These are phyloP conservation scores for Astrothelium subdiscretum DNA, from an alignment of 495 filamentous ascomycete species.

Conservation along the genomic window DNA sequence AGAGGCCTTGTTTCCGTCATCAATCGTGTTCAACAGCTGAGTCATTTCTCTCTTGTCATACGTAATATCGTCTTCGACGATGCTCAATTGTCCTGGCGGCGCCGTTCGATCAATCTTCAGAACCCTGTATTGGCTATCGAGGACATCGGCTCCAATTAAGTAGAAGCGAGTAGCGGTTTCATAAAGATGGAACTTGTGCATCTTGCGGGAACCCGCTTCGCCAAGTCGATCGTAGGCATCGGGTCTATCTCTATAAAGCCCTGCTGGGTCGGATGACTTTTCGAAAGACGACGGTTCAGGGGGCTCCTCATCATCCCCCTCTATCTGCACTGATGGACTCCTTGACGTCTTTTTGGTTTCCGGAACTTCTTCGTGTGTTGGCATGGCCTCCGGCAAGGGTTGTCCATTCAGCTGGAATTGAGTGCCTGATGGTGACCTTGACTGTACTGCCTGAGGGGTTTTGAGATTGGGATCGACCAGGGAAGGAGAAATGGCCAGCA, in stretches of 20 bases:
- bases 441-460: neutral
- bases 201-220: constrained; percentile 63
- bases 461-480: neutral
- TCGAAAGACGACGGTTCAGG: constrained; percentile 52
- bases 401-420: neutral
- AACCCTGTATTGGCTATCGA: constrained; percentile 78
- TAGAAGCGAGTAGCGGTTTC: constrained; percentile 89
- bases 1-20: constrained; percentile 84
- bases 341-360: constrained; percentile 19
- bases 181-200: constrained; percentile 93
- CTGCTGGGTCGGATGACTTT: constrained; percentile 45
- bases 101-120: constrained; percentile 88
- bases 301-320: constrained; percentile 20
- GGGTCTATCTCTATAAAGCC: constrained; percentile 31
- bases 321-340: constrained; percentile 13
- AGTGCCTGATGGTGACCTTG: neutral
- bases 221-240: constrained; percentile 44
- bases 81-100: constrained; percentile 65
- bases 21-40: constrained; percentile 82
- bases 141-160: constrained; percentile 80
- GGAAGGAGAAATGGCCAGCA: neutral
- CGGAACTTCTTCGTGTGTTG: constrained; percentile 34
- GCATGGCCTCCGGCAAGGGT: neutral
- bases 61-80: constrained; percentile 87
- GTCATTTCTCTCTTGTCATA: constrained; percentile 91